Percentiles rank a stretch among this genome's conserved stretches.
Evolutionary conservation across 768 basidiomycete genomes (phyloP).

Genomic region (Agaricus subrufescens): DNA sequence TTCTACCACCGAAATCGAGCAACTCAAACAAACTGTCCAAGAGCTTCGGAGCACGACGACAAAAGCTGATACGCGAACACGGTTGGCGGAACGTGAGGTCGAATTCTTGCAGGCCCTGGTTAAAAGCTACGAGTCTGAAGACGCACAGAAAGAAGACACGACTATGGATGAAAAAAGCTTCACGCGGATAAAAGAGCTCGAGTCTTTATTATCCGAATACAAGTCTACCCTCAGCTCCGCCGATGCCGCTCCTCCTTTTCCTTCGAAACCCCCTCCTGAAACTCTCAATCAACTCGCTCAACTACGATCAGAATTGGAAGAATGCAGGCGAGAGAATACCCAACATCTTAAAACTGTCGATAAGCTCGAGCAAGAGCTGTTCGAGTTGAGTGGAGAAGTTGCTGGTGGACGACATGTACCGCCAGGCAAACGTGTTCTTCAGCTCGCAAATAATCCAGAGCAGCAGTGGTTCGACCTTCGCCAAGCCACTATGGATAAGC

Average conservation of each 20-base stretch:
- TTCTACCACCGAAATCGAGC: constrained; percentile 24
- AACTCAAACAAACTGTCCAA: constrained; percentile 31
- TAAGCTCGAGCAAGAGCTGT: constrained; percentile 70
- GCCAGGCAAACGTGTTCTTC: constrained; percentile 63
- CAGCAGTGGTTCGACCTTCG: constrained; percentile 75
- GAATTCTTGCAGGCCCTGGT: constrained; percentile 65
- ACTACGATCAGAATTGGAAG: constrained; percentile 5
- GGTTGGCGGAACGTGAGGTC: constrained; percentile 52
- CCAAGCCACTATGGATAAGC: constrained; percentile 65
- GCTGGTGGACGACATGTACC: constrained; percentile 74
- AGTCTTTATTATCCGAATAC: constrained; percentile 49
- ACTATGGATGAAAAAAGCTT: constrained; percentile 31
- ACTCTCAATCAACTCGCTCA: constrained; percentile 6
- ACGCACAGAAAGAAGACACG: constrained; percentile 29
- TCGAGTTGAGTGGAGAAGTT: constrained; percentile 73
- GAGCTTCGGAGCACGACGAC: constrained; percentile 31
- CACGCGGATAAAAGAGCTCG: constrained; percentile 49
- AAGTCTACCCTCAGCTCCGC: constrained; percentile 45
- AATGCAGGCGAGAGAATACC: constrained; percentile 9
- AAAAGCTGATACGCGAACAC: constrained; percentile 24
- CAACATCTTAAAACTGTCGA: constrained; percentile 54
- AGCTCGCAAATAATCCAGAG: constrained; percentile 77
- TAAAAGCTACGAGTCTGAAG: constrained; percentile 62
- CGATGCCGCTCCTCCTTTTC: constrained; percentile 14
- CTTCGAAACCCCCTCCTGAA: constrained; percentile 12